Evolutionary conservation across 257 asterid species (phyloP), one percentile per base, ranked within the genome.

Genomic region (Gentiana macrophylla): DNA sequence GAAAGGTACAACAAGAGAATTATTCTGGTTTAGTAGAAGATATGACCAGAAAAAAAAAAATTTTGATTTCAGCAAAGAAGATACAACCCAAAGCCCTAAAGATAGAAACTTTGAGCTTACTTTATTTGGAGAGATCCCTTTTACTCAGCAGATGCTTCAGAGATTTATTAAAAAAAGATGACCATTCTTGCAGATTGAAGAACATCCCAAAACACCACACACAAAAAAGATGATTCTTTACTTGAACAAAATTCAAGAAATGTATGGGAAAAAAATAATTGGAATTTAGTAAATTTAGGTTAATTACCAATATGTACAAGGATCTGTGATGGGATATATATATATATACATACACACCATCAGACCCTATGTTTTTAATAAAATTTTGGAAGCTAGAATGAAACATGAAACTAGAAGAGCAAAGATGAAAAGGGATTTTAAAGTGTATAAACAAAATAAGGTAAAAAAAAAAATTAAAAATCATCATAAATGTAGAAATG

Each of bases 401-500:
- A 63, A 70, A 70, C 50, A 67, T 12, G 56, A 69, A 37, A 69
- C 45, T 51, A 36, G 60, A 41, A 41, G 46, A 41, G 46, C 46
- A 41, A 41, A 41, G 46, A 41, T 41, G 55, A 8, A 35, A 64
- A 44, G 54, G 38, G 56, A 61, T 62, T 60, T 41, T 7, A 5
- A 10, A 41, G 46, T 41, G 46, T 10, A 24, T 24, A 41, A 41
- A 24, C 24, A 24, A 24, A 24, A 75, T 66, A 74, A 64, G 62
- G 57, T 67, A 64, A 63, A 51, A 50, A 50, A 50, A 24, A 24
- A 33, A 62, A 76, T 65, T 70, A 76, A 54, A 63, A 70, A 64
- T 64, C 61, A 66, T 60, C 80, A 85, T 78, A 67, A 78, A 81
- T 69, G 84, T 64, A 73, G 85, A 76, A 82, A 72, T 64, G 59